Evolutionary conservation across 768 basidiomycete species (phyloP), one percentile per base, ranked within the genome.

Genomic region (Hirschioporus abietinus): DNA sequence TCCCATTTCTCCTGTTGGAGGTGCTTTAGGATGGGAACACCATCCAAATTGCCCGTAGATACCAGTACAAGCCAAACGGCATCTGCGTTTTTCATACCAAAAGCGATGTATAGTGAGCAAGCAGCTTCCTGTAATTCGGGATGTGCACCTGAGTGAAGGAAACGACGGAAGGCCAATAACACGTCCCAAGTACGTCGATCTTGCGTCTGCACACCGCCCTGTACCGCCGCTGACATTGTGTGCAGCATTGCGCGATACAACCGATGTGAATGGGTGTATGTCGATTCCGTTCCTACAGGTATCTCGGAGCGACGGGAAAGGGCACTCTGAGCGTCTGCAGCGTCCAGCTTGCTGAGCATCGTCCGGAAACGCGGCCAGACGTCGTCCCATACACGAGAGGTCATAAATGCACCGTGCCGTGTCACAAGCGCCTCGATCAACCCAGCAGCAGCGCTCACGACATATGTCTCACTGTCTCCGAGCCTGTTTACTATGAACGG

Each of bases 401-500:
- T 84, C 92, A 99, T 96, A 78, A 93, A 97, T 65, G 85, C 86
- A 26, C 96, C 97, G 27, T 88, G 85, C 70, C 92, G 81, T 42
- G 72, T 78, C 0, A 87, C 84, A 52, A 99, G 80, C 0, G 84
- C 77, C 70, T 92, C 90, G n/a, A 98, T 78, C 59, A 97, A 78
- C 3, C 77, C 78, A 0, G 90, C 88, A 0, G 93, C 89, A 25
- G 91, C 90, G 65, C 85, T 84, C 68, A 95, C 85, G 30, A 99
- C 94, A 71, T 87, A 95, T 0, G 87, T 78, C 73, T 95, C 91
- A 0, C 81, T 59, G 72, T 95, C 93, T 17, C 76, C 74, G 15
- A 99, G 81, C 8, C 96, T 85, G 70, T 94, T 94, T 65, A 99
- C 78, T 70, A 99, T 86, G 75, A 90, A 93, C n/a, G 94, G 93